These are phyloP conservation scores for Melanogaster broomeanus DNA, from an alignment of 768 basidiomycete genomes.

Conservation along the genomic window DNA sequence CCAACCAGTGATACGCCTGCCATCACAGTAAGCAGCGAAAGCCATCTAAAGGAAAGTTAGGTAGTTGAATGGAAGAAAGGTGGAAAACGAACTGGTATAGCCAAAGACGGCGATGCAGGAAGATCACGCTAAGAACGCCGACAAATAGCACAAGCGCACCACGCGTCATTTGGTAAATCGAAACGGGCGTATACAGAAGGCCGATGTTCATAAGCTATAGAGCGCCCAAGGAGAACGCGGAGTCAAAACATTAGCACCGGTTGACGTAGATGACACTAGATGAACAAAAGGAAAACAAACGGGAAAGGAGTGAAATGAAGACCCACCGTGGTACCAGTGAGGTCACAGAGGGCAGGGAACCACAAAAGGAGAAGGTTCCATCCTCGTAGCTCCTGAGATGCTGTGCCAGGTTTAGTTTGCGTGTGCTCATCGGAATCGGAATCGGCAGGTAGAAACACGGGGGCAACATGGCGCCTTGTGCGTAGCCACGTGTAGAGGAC, in stretches of 20 bases:
- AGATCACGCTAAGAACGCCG: constrained; percentile 86
- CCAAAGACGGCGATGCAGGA: constrained; percentile 83
- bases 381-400: constrained; percentile 55
- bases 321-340: constrained; percentile 87
- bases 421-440: constrained; percentile 44
- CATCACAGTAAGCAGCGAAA: constrained; percentile 88
- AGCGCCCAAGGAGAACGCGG: constrained; percentile 12
- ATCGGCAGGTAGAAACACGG: constrained; percentile 58
- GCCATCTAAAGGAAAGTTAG: constrained; percentile 61
- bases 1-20: constrained; percentile 83
- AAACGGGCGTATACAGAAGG: constrained; percentile 93
- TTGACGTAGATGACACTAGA: constrained; percentile 5
- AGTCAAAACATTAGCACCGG: constrained; percentile 19
- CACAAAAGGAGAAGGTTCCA: constrained; percentile 77
- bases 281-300: constrained; percentile 8
- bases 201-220: constrained; percentile 89
- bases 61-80: constrained; percentile 1
- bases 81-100: constrained; percentile 73
- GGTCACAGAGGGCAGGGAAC: constrained; percentile 88
- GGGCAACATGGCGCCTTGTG: constrained; percentile 43
- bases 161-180: constrained; percentile 96
- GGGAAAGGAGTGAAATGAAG: constrained; percentile 6
- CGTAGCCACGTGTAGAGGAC: constrained; percentile 71
- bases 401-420: constrained; percentile 31
- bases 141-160: constrained; percentile 95